Percentiles rank a stretch among this genome's conserved stretches.
These are phyloP conservation scores for Boletus subluridellus DNA, from an alignment of 1,284 basidiomycete species.

Conservation along the genomic window DNA sequence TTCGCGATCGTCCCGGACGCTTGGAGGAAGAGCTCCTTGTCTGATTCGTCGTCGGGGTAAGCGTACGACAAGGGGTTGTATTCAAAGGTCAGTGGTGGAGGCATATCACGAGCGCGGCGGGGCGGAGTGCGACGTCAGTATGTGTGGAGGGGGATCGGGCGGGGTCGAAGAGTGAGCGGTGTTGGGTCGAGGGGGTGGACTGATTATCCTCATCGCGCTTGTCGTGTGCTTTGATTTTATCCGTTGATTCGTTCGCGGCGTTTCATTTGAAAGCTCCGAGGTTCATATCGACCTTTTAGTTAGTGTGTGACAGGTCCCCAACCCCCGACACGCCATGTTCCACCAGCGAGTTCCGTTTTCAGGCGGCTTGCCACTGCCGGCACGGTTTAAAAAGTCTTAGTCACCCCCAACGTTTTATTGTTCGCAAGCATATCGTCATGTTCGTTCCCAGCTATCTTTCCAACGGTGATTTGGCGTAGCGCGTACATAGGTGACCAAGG, in stretches of 20 bases:
- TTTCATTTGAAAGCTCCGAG: conserved; percentile 7
- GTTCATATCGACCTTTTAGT: not conserved
- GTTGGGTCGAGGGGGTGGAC: conserved; percentile 5
- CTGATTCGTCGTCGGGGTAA: conserved; percentile 25
- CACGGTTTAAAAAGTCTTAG: not conserved
- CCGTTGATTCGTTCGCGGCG: conserved; percentile 8
- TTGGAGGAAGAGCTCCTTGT: conserved; percentile 28
- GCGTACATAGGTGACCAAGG: not conserved
- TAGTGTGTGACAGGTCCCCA: not conserved
- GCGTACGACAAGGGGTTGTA: conserved; percentile 24
- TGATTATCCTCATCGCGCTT: not conserved
- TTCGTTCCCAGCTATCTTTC: not conserved
- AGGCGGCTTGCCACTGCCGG: not conserved
- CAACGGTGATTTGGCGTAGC: not conserved
- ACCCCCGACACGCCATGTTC: not conserved
- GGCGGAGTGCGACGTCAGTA: not conserved
- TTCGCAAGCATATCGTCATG: not conserved
- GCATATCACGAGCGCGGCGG: not conserved
- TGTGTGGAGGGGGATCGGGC: not conserved
- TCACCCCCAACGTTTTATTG: not conserved
- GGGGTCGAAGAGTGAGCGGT: not conserved
- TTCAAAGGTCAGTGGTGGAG: conserved; percentile 13
- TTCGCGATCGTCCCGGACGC: conserved; percentile 8
- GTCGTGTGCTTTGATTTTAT: conserved; percentile 10
- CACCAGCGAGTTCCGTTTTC: not conserved